Base-by-base conservation (phyloP, 1,284 basidiomycete species). In the Erythrobasidium hasegawianum region DNA sequence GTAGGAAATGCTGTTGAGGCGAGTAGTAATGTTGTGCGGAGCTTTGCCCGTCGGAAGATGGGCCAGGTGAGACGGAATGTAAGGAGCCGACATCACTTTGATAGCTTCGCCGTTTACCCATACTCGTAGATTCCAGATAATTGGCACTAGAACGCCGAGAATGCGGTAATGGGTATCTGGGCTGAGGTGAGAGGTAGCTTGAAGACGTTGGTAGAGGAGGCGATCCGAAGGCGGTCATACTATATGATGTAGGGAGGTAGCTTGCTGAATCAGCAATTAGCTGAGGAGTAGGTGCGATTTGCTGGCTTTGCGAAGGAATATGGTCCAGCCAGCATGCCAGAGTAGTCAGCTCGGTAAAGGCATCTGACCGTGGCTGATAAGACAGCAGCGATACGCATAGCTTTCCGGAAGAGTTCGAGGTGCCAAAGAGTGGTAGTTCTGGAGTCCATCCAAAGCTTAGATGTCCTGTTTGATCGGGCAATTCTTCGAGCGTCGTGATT, bases 321-420 rank as follows among this genome's bases (percentile, higher is more conserved):
- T 24, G 20, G 20, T 65, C 62, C n/a, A 65, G 45, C 62, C 62
- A 65, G 56, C 57, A 49, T n/a, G 55, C 26, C 20, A 65, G 52
- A 4, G 62, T 27, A 4, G 18, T 24, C 10, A 65, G 38, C 2
- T 29, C 57, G 27, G 27, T 47, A 14, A 65, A 49, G 3, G 62
- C 13, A 18, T 65, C 62, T 16, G 56, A 20, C 1, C 52, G 24
- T 18, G 62, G 62, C 14, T 43, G 40, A 38, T 65, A 65, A 20
- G 33, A 65, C 4, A 65, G 56, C 29, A 65, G 38, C 1, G 62
- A 55, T 9, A 49, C 20, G 27, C 33, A 52, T 26, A 43, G 62
- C n/a, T 55, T 20, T 2, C 62, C 56, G 1, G 55, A 49, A 16
- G 50, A 53, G 26, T 9, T 24, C 3, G 7, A 50, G 47, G 47